phyloP scores from a whole-genome alignment of 2,329 filamentous ascomycete species.

The Dactylonectria estremocensis region DNA sequence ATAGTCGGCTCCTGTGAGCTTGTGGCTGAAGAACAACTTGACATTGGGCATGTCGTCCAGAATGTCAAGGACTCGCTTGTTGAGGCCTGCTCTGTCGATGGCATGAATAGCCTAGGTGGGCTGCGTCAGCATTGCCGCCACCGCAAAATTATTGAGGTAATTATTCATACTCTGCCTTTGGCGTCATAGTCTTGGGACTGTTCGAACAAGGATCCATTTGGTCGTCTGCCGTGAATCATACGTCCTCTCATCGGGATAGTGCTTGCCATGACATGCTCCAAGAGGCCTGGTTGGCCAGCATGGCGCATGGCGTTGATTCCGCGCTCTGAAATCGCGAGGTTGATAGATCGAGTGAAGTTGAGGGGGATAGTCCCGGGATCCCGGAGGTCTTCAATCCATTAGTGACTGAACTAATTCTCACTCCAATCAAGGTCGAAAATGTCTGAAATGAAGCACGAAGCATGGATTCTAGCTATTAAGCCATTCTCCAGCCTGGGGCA shows the following conservation, averaged over 20 bases:
- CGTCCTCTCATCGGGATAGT: slow-evolving; percentile 96
- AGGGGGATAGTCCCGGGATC: slow-evolving; percentile 86
- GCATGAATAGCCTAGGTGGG: slow-evolving; percentile 82
- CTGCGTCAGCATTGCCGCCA: slow-evolving; percentile 25
- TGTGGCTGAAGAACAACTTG: slow-evolving; percentile 92
- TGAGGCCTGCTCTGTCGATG: slow-evolving; percentile 87
- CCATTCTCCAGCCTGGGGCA: not conserved
- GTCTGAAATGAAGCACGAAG: not conserved
- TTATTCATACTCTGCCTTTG: slow-evolving; percentile 79
- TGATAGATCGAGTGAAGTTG: slow-evolving; percentile 99
- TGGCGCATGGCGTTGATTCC: slow-evolving; percentile 90
- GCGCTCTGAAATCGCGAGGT: slow-evolving; percentile 92
- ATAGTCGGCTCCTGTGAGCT: slow-evolving; percentile 92
- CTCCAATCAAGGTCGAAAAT: not conserved
- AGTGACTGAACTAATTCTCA: slow-evolving; percentile 32
- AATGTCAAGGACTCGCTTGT: slow-evolving; percentile 86
- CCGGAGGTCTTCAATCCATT: slow-evolving; percentile 79
- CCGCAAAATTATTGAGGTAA: slow-evolving; percentile 33
- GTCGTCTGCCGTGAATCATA: slow-evolving; percentile 88
- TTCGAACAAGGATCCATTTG: slow-evolving; percentile 78
- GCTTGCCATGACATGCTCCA: slow-evolving; percentile 80
- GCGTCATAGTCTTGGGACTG: slow-evolving; percentile 93
- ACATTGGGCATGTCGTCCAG: slow-evolving; percentile 91
- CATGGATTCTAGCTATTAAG: not conserved
- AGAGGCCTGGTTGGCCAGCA: slow-evolving; percentile 75